Base-by-base conservation (phyloP, 441 rosid genomes). In the Erysimum cheiri region DNA sequence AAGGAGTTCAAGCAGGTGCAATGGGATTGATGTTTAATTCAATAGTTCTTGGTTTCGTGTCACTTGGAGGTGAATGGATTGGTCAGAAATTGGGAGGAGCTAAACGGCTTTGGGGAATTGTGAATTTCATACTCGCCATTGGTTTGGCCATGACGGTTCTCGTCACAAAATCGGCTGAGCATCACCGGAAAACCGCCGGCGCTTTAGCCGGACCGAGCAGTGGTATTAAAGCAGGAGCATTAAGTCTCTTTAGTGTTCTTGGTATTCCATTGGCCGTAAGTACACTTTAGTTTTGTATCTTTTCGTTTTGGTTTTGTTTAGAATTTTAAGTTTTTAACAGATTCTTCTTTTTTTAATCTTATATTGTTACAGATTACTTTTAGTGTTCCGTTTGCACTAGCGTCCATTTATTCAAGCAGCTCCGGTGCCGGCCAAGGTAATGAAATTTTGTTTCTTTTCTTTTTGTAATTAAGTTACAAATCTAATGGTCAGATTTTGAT, bases 391-490 rank as follows among this genome's bases (percentile, higher is more conserved):
- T 94, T 88, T 73, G 97, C 97, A 67, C 31, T 94, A 83, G 96
- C 97, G 24, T 91, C 97, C 36, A 94, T 94, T 57, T 94, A 83
- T 57, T 90, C 86, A 4, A 76, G 72, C 57, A 60, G 68, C 14
- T 58, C 90, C 3, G 92, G 90, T 54, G 96, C 93, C 26, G 97
- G 98, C 62, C 97, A 94, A 90, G 98, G 97, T 90, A 80, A 62
- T n/a, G n/a, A n/a, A n/a, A 2, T n/a, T 50, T 61, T 19, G 2
- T 1, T 13, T n/a, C 8, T 24, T 55, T 12, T 54, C 17, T 7
- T 0, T n/a, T 13, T 2, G 14, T 3, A 4, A 15, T 4, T 46
- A 3, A 17, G 12, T 19, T 53, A 47, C 41, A 47, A 37, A 39
- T 64, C 33, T 41, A n/a, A 4, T 40, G 13, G 60, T 24, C 22